These are phyloP conservation scores for Reticulascus tulasneorum DNA, from an alignment of 2,329 filamentous ascomycete species.

Conservation along the genomic window DNA sequence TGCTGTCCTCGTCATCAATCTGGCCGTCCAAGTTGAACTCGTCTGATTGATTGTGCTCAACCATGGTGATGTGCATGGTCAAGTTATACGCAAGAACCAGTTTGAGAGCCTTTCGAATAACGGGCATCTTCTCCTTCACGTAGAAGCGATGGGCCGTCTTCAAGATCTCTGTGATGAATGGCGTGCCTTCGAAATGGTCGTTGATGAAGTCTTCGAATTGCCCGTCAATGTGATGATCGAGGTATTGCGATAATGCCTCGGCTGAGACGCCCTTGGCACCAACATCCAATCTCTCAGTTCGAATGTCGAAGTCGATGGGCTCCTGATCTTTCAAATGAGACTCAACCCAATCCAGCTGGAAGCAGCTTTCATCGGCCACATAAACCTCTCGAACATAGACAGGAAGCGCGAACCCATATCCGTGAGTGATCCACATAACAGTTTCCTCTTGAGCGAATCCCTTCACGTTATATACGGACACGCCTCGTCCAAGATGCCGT, in stretches of 20 bases:
- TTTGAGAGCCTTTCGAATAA: conserved; percentile 93
- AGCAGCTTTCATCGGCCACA: conserved; percentile 87
- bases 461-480: conserved; percentile 94
- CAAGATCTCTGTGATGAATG: conserved; percentile 91
- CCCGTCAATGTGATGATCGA: conserved; percentile 90
- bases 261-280: conserved; percentile 83
- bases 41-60: conserved; percentile 74
- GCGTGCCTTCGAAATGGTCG: conserved; percentile 93
- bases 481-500: conserved; percentile 78
- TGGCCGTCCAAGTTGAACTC: conserved; percentile 75
- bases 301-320: conserved; percentile 77
- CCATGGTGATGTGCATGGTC: conserved; percentile 89
- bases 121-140: conserved; percentile 78
- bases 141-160: conserved; percentile 96
- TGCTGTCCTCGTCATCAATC: conserved; percentile 81
- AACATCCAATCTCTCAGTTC: conserved; percentile 84
- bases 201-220: conserved; percentile 92
- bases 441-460: conserved; percentile 66
- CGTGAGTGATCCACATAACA: conserved; percentile 89
- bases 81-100: conserved; percentile 94
- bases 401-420: conserved; percentile 88
- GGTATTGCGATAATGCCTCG: conserved; percentile 80
- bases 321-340: conserved; percentile 63
- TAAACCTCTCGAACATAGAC: conserved; percentile 93
- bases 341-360: conserved; percentile 92